Base-by-base conservation (phyloP, 768 basidiomycete species). In the Coprinopsis strossmayeri region DNA sequence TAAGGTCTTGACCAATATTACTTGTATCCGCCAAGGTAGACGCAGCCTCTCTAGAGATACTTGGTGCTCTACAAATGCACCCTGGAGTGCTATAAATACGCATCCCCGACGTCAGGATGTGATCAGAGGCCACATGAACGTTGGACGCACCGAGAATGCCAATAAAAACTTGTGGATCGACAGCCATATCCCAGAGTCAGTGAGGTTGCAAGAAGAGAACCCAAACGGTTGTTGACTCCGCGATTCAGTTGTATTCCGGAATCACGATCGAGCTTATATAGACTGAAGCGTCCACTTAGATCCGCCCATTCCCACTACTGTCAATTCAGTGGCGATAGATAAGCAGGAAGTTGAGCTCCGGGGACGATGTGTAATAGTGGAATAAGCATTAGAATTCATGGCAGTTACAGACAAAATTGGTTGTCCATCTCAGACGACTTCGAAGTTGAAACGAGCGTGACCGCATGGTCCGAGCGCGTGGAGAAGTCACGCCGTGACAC, bases 51-150 rank as follows among this genome's bases (percentile, higher is more conserved):
- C 75, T 25, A 91, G 75, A 53, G 79, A 80, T 24, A 69, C 65
- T 62, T 88, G 77, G 64, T 97, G 94, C 66, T 97, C 94, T 13
- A 77, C 73, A 62, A 97, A 96, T 7, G 92, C 92, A 37, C 94
- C 94, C 64, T 96, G 94, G 34, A 97, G 75, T 30, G 94, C 94
- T 91, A 59, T 32, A 54, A 5, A n/a, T 30, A 9, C 17, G 18
- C 18, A 5, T 9, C 9, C 40, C 15, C 30, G 30, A 32, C 15
- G 9, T 7, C 15, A 28, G 20, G 54, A 39, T 48, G 27, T 54
- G 28, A 53, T 44, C 39, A 39, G 51, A 40, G 28, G 24, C 44
- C 34, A 15, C 13, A 34, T 20, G n/a, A 21, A 42, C 9, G 23
- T 24, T 23, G 21, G 18, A 56, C 69, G 61, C 60, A 72, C 79